Evolutionary conservation across 2,329 filamentous ascomycete species (phyloP), one percentile per base, ranked within the genome.

Genomic region (Aspergillus japonicus): DNA sequence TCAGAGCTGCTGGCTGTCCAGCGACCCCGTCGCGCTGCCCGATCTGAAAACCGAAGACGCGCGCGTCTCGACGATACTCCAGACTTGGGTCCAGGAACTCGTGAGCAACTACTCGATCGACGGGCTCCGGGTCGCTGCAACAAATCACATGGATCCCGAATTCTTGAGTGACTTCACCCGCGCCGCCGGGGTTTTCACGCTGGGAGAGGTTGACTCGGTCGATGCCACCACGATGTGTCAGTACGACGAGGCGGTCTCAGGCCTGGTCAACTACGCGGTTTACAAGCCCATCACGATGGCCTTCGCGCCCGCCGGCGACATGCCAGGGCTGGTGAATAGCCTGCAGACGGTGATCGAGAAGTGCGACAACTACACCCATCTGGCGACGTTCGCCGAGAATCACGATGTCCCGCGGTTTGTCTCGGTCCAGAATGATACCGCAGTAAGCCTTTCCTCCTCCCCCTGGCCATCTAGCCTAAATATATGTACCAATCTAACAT

Each of bases 381-480:
- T 85, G 12, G 82, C 77, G 6, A 79, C 76, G 0, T 87, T 87
- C 65, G 70, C 82, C 3, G 85, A 87, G 68, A 87, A 87, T 68
- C 85, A 87, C 66, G 85, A 87, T 66, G 78, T 83, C 54, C 65
- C 80, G 5, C 82, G 85, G 7, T 86, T 85, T 69, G 70, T 82
- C 4, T 80, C 74, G 59, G 68, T 79, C 57, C 84, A 81, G 53
- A 69, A 76, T n/a, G 86, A 89, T 65, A 71, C 80, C 7, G 73
- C 83, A 2, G 71, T 73, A 68, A 31, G 68, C 33, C 5, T 16
- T 35, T 16, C 14, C 26, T 29, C 2, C n/a, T n/a, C n/a, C n/a
- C n/a, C n/a, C n/a, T n/a, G n/a, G n/a, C n/a, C n/a, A n/a, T n/a
- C n/a, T n/a, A n/a, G n/a, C n/a, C n/a, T n/a, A n/a, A n/a, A n/a